phyloP scores from a whole-genome alignment of 306 rosid species.

The Quercus robur region DNA sequence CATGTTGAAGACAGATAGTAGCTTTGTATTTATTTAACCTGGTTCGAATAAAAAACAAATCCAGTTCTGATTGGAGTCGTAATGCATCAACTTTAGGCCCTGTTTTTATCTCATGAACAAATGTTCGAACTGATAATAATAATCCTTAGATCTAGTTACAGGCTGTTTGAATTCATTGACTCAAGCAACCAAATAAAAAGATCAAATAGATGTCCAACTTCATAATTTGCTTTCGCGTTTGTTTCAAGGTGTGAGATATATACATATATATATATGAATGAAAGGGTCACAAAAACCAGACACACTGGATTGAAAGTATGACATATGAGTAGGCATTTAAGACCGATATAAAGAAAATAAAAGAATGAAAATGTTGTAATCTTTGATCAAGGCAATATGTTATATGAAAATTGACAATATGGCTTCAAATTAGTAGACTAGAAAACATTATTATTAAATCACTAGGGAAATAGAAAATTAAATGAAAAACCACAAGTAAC shows the following conservation, averaged over 20 bases:
- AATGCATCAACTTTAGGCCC: not conserved
- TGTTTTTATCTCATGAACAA: not conserved
- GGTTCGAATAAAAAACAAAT: not conserved
- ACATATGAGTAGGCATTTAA: not conserved
- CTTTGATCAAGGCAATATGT: not conserved
- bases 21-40: not conserved
- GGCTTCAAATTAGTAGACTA: not conserved
- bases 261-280: too few species aligned
- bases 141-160: not conserved
- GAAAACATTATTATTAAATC: not conserved
- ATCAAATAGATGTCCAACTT: not conserved
- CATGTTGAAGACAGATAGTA: not conserved
- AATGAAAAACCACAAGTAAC: not conserved
- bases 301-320: not conserved
- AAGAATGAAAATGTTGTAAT: not conserved
- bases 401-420: not conserved
- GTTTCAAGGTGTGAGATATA: not conserved
- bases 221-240: not conserved
- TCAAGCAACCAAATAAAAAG: not conserved
- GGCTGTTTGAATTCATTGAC: not conserved
- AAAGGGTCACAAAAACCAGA: not conserved
- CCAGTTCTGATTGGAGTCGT: not conserved
- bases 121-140: not conserved
- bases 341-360: not conserved
- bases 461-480: not conserved